These are phyloP conservation scores for Juglanconis oblonga DNA, from an alignment of 2,329 filamentous ascomycete species.

Conservation along the genomic window DNA sequence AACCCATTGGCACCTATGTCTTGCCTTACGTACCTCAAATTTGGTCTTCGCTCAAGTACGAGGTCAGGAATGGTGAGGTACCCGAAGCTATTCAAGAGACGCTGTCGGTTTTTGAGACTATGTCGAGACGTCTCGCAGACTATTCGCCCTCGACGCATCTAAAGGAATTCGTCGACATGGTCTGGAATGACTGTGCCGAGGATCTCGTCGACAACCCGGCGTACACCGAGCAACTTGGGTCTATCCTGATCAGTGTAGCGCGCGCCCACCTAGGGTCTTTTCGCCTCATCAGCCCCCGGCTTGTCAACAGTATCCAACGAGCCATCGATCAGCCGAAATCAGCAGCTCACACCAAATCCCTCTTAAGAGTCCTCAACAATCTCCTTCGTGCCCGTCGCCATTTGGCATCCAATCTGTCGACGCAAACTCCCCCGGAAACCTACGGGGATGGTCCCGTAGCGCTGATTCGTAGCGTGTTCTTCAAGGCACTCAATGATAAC, in stretches of 20 bases:
- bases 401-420: slow-evolving; percentile 14
- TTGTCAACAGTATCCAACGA: slow-evolving; percentile 46
- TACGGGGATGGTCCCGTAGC: slow-evolving; percentile 17
- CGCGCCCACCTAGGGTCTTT: slow-evolving; percentile 48
- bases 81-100: slow-evolving; percentile 56
- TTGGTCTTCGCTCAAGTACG: slow-evolving; percentile 61
- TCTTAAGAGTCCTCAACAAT: slow-evolving; percentile 49
- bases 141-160: slow-evolving; percentile 32
- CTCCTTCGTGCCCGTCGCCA: slow-evolving; percentile 32
- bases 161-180: slow-evolving; percentile 43
- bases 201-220: slow-evolving; percentile 49
- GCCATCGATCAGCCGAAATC: slow-evolving; percentile 51
- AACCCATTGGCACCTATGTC: slow-evolving; percentile 43
- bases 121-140: slow-evolving; percentile 35
- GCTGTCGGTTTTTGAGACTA: slow-evolving; percentile 49
- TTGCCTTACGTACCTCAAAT: slow-evolving; percentile 48
- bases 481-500: slow-evolving; percentile 33
- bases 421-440: not conserved
- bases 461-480: slow-evolving; percentile 43
- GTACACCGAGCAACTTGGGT: slow-evolving; percentile 45
- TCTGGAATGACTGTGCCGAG: slow-evolving; percentile 51
- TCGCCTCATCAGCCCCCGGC: slow-evolving; percentile 41
- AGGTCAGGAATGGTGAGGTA: slow-evolving; percentile 59
- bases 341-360: slow-evolving; percentile 47
- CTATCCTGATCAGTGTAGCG: slow-evolving; percentile 15